Evolutionary conservation across 441 rosid genomes (phyloP).

Genomic region (Melianthus villosus): DNA sequence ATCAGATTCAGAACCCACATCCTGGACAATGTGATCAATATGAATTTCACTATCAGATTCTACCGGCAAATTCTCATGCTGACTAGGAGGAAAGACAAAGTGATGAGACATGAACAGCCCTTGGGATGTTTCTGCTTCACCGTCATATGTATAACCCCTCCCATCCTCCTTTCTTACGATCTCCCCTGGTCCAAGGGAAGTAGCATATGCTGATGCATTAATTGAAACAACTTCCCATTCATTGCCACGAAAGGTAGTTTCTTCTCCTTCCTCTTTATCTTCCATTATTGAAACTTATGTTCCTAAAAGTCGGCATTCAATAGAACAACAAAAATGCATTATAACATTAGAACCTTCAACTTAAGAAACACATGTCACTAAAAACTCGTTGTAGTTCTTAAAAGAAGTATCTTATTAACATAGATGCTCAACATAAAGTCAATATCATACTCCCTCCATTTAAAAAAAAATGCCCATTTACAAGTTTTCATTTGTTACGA

Average conservation of each 20-base stretch:
- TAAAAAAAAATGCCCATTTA: no score
- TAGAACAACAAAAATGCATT: no score
- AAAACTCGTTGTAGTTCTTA: no score
- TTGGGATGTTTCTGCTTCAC: slow-evolving; percentile 38
- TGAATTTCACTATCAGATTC: slow-evolving; percentile 25
- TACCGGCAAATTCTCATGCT: slow-evolving; percentile 69
- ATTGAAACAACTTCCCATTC: slow-evolving; percentile 97
- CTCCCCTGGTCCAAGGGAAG: slow-evolving; percentile 59
- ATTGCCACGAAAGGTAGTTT: slow-evolving; percentile 38
- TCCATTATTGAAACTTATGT: no score
- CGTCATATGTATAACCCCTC: slow-evolving; percentile 17
- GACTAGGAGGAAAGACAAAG: slow-evolving; percentile 72
- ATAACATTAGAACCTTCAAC: no score
- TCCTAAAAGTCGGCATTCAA: no score
- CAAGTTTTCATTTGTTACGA: no score
- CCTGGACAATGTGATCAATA: slow-evolving; percentile 25
- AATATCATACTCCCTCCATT: no score
- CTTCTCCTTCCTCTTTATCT: slow-evolving; percentile 44
- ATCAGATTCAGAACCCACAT: slow-evolving; percentile 17
- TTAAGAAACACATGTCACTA: no score
- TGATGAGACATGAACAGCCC: slow-evolving; percentile 65
- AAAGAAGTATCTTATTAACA: no score
- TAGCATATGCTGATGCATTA: slow-evolving; percentile 85
- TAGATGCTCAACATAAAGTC: no score
- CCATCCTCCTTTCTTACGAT: slow-evolving; percentile 21